Conservation (phyloP, 2,329 filamentous ascomycete genomes). For the Apiospora kogelbergensis region DNA sequence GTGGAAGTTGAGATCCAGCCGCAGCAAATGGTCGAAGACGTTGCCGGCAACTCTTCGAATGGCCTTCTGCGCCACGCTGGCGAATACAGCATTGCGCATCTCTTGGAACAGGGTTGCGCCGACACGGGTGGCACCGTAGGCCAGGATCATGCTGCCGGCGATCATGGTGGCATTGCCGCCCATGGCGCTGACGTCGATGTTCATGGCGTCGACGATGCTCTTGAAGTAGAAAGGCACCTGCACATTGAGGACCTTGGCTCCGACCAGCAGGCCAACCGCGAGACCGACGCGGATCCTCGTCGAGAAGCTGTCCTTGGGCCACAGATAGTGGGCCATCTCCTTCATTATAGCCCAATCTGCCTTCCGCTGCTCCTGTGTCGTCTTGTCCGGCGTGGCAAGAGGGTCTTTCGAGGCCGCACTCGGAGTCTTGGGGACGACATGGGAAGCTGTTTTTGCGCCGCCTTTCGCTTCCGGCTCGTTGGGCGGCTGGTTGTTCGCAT, state of each 20-base stretch:
- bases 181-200: slow-evolving; percentile 82
- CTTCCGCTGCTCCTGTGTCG: slow-evolving; percentile 85
- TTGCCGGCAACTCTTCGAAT: slow-evolving; percentile 88
- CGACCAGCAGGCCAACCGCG: slow-evolving; percentile 79
- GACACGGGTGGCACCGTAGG: slow-evolving; percentile 86
- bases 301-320: slow-evolving; percentile 84
- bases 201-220: slow-evolving; percentile 96
- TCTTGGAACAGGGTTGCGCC: slow-evolving; percentile 90
- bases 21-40: slow-evolving; percentile 87
- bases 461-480: not conserved
- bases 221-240: slow-evolving; percentile 99
- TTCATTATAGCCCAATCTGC: slow-evolving; percentile 99
- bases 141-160: slow-evolving; percentile 89
- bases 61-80: slow-evolving; percentile 93
- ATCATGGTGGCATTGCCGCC: slow-evolving; percentile 90
- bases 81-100: slow-evolving; percentile 92
- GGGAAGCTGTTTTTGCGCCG: not conserved
- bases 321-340: slow-evolving; percentile 94
- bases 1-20: slow-evolving; percentile 90
- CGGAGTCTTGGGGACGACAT: slow-evolving; percentile 7
- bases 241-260: slow-evolving; percentile 93
- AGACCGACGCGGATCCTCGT: slow-evolving; percentile 84
- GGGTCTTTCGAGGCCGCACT: slow-evolving; percentile 42
- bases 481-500: slow-evolving; percentile 11
- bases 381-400: slow-evolving; percentile 65